Evolutionary conservation across 306 rosid genomes (phyloP), one percentile per base, ranked within the genome.

Genomic region (Sicyos baderoa): DNA sequence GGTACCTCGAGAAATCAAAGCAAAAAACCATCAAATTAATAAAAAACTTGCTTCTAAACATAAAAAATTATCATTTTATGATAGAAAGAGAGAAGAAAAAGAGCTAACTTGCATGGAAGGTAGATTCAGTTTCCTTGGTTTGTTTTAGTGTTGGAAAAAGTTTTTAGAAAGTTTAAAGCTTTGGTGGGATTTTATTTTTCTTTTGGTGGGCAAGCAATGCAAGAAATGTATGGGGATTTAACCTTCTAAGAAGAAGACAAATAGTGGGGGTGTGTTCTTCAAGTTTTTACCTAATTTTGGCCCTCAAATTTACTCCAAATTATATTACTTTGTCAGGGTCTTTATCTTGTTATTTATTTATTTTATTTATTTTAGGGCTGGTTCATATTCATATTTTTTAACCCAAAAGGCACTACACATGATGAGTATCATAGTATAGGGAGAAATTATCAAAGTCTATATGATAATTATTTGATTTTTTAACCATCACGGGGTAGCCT

Each of bases 261-360:
- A 68, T 62, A 72, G 3, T n/a, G 35, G 79, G 49, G 82, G 76
- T 89, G 95, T 89, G 83, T 75, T 73, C 77, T 5, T 74, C 84
- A 93, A 92, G 89, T 52, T 92, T 82, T 81, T 79, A 93, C 94
- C 98, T 80, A 86, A 82, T 86, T 76, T 80, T 84, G 87, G 80
- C 78, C 95, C 89, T 89, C 84, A 72, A 67, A 76, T 71, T 71
- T 86, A 27, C 65, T 59, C 65, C 45, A 7, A 40, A 40, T 40
- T 61, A 61, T 61, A 61, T 37, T 35, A 61, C 21, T 15, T 59
- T 15, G 45, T 29, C 44, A 3, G n/a, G 21, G 60, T 60, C 44
- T 60, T 60, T n/a, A 40, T 60, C 23, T 8, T 15, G 29, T 1
- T 1, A 5, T n/a, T n/a, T n/a, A n/a, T n/a, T n/a, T 29, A 2